Base-by-base conservation (phyloP, 306 rosid genomes). In the Castanospermum australe region DNA sequence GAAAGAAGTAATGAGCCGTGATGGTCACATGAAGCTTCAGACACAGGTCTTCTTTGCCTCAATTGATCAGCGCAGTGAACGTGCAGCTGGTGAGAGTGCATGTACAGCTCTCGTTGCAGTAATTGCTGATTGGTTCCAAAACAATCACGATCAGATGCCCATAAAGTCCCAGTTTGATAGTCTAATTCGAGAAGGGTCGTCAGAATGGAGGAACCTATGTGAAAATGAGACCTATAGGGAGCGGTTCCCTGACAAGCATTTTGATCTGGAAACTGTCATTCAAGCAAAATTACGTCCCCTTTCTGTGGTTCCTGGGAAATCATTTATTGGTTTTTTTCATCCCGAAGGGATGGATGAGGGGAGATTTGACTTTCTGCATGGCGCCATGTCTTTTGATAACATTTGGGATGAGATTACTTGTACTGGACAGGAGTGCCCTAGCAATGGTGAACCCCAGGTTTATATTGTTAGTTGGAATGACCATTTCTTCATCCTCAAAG, bases 81-180 rank as follows among this genome's bases (percentile, higher is more conserved):
- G 93, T 48, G 99, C 98, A 38, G 97, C 97, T 0, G 99, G 99
- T 0, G 99, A 96, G 92, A 89, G 99, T 84, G 99, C 98, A 52
- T 96, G 99, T 22, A 96, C 99, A 36, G 99, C 93, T 72, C 94
- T 93, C 8, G 99, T 96, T 51, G 98, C 98, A 30, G 98, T 96
- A n/a, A 89, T 96, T 77, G 98, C 99, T 0, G 90, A 93, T 71
- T 96, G 99, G 99, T 88, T 96, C 79, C 99, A 93, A 66, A 93
- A 86, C 67, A 85, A 88, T 80, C 87, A 2, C 22, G 83, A 88
- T 36, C 92, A 75, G 52, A 84, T 93, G 98, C 99, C 99, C 83
- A 84, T 91, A 61, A 93, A 96, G 89, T 96, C 98, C 18, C 98
- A 93, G 82, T 84, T 96, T 70, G 99, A 96, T 70, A 85, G 91